Percentiles rank a stretch among this genome's conserved stretches.
These are phyloP conservation scores for Tubosaeta sp. DNA, from an alignment of 768 basidiomycete species.

Conservation along the genomic window DNA sequence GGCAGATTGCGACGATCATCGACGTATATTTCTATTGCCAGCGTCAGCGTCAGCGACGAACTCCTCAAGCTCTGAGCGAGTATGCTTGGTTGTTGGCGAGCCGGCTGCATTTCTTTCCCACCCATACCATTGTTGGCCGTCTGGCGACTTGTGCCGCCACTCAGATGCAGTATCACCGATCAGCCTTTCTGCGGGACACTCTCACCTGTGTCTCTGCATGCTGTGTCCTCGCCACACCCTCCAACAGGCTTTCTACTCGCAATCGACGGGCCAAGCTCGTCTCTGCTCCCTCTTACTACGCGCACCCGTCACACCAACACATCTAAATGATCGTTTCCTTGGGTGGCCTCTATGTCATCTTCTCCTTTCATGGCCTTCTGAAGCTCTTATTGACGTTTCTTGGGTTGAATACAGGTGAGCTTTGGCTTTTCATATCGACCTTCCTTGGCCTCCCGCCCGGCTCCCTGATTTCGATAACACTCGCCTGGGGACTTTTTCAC, in stretches of 20 bases:
- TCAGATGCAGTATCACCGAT: neutral
- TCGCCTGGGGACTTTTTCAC: neutral
- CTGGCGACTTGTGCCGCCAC: neutral
- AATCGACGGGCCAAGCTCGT: neutral
- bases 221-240: no score
- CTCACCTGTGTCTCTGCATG: neutral
- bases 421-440: neutral
- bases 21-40: neutral
- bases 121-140: neutral
- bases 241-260: neutral
- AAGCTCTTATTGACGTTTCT: slow-evolving; percentile 7
- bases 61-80: no score
- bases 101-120: neutral
- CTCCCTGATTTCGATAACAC: neutral
- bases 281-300: neutral
- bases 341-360: slow-evolving; percentile 17
- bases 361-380: slow-evolving; percentile 17
- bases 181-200: neutral
- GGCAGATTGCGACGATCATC: slow-evolving; percentile 3
- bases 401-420: slow-evolving; percentile 10
- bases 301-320: neutral
- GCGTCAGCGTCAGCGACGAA: neutral
- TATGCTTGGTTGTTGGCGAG: neutral
- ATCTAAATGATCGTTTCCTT: slow-evolving; percentile 22
- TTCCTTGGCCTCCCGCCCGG: neutral